Conservation (phyloP, 2,329 filamentous ascomycete genomes). For the Ceratocystis albifundus region DNA sequence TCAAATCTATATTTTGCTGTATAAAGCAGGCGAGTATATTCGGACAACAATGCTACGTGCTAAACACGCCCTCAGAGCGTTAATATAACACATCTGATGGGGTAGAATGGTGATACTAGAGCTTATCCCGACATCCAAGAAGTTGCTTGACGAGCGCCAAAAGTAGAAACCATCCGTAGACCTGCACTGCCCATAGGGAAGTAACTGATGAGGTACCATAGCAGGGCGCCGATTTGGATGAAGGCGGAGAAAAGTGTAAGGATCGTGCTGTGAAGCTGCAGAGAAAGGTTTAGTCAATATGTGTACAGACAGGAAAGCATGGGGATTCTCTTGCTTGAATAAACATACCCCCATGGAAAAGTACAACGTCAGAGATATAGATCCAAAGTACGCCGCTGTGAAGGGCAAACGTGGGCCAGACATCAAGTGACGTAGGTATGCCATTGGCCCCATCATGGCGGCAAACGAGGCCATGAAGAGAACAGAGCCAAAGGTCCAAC, state of each 20-base stretch:
- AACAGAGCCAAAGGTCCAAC: constrained; percentile 87
- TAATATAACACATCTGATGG: too few relatives aligned
- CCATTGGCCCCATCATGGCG: constrained; percentile 80
- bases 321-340: neutral
- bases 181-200: constrained; percentile 94
- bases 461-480: constrained; percentile 89
- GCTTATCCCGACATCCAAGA: constrained; percentile 72
- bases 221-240: constrained; percentile 66
- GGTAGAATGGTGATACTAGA: neutral
- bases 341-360: constrained; percentile 80
- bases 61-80: too few relatives aligned
- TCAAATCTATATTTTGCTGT: too few relatives aligned
- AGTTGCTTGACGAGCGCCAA: constrained; percentile 72
- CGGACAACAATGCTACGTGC: too few relatives aligned
- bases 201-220: constrained; percentile 95
- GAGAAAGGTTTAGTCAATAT: neutral
- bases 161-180: constrained; percentile 71
- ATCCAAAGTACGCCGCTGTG: constrained; percentile 88
- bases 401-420: constrained; percentile 81
- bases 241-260: constrained; percentile 77
- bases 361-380: constrained; percentile 78
- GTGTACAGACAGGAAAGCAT: neutral
- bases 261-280: constrained; percentile 67
- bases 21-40: too few relatives aligned
- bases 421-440: constrained; percentile 72